phyloP scores from a whole-genome alignment of 169 alveolate genomes.

The Eimeria falciformis region DNA sequence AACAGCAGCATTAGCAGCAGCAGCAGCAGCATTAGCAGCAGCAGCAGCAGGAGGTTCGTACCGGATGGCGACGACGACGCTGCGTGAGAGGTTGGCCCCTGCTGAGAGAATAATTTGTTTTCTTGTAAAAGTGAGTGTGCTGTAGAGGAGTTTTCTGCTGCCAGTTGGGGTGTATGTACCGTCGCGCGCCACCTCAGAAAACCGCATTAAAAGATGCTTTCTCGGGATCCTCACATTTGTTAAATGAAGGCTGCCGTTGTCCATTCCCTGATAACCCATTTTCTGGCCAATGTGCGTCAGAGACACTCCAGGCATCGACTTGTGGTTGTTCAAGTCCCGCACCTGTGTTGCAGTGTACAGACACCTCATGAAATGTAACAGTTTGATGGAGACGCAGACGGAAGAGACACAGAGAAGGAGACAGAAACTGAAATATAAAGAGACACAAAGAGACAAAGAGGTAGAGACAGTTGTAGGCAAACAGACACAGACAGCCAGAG shows the following conservation, averaged over 20 bases:
- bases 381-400: too few species aligned
- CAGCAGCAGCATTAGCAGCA: background rate
- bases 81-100: slow-evolving; percentile 76
- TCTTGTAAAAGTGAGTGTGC: slow-evolving; percentile 80
- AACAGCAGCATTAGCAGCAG: background rate
- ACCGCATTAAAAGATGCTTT: slow-evolving; percentile 65
- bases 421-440: too few species aligned
- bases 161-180: slow-evolving; percentile 57
- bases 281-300: slow-evolving; percentile 77
- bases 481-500: too few species aligned
- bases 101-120: slow-evolving; percentile 61
- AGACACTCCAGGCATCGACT: slow-evolving; percentile 61
- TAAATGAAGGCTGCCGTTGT: slow-evolving; percentile 75
- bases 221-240: slow-evolving; percentile 73
- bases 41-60: slow-evolving; percentile 25
- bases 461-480: too few species aligned
- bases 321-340: slow-evolving; percentile 73
- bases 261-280: slow-evolving; percentile 80
- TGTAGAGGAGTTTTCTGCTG: slow-evolving; percentile 72
- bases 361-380: too few species aligned
- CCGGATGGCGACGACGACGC: slow-evolving; percentile 76
- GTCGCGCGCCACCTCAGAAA: slow-evolving; percentile 10
- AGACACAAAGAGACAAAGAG: too few species aligned
- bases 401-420: too few species aligned
- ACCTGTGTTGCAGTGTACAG: too few species aligned